phyloP scores from a whole-genome alignment of 352 stramenopile species.

The Stephanocyclus meneghinianus region DNA sequence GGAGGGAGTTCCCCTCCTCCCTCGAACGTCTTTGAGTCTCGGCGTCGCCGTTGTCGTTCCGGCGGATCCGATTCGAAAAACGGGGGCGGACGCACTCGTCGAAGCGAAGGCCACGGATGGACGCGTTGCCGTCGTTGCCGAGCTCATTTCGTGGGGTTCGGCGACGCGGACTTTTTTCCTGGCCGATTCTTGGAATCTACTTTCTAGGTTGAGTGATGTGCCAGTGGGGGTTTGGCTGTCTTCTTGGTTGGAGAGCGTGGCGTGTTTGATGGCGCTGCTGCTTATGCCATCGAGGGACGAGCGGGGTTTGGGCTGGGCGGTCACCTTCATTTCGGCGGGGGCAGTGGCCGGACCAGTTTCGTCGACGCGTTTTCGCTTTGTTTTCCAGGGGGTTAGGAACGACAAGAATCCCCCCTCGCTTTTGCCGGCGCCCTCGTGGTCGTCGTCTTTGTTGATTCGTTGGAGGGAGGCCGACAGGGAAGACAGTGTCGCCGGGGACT shows the following conservation, averaged over 20 bases:
- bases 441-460: not conserved
- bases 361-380: not conserved
- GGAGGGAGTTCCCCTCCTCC: not conserved
- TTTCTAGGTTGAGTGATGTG: not conserved
- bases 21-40: not conserved
- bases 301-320: not conserved
- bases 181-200: not conserved
- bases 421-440: not conserved
- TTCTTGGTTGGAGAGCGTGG: not conserved
- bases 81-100: too few relatives aligned
- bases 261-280: constrained; percentile 26
- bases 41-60: too few relatives aligned
- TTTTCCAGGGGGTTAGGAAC: not conserved
- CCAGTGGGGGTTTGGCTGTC: not conserved
- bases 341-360: not conserved
- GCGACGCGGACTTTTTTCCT: constrained; percentile 38
- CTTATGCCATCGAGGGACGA: constrained; percentile 36
- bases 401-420: not conserved
- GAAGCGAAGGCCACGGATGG: not conserved
- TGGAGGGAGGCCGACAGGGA: not conserved
- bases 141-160: constrained; percentile 23
- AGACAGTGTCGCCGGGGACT: not conserved
- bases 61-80: too few relatives aligned
- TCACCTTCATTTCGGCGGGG: not conserved
- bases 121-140: not conserved